A percentile compares a stretch with the other conserved stretches of the same genome.
Conservation (phyloP, 441 rosid genomes). For the Gossypium laxum region DNA sequence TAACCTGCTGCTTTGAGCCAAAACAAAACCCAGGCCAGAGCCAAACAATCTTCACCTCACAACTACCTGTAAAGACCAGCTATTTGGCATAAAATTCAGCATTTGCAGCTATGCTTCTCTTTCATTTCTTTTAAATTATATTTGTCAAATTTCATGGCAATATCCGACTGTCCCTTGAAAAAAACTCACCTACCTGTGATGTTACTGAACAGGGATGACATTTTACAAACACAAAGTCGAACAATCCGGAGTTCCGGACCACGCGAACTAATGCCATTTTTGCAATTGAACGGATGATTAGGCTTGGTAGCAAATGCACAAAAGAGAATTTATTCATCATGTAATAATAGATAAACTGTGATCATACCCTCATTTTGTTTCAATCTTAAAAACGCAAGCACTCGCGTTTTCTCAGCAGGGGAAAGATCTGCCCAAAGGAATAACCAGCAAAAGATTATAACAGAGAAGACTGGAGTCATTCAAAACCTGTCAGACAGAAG, state of each 20-base stretch:
- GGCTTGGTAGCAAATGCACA: not conserved
- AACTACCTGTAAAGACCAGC: not conserved
- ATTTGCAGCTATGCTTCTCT: not conserved
- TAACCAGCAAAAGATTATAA: not conserved
- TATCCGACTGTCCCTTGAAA: not conserved
- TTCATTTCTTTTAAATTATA: not conserved
- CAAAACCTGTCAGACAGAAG: not conserved
- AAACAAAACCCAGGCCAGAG: not conserved
- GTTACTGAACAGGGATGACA: not conserved
- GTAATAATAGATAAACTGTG: not conserved
- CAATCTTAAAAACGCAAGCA: not conserved
- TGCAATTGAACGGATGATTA: not conserved
- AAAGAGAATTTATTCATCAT: not conserved
- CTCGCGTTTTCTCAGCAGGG: not conserved
- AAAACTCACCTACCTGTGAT: not conserved
- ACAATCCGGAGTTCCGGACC: not conserved
- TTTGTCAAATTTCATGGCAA: not conserved
- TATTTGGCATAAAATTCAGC: not conserved
- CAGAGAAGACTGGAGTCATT: not conserved
- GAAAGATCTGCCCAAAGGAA: not conserved
- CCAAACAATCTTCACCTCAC: not conserved
- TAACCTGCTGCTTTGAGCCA: not conserved
- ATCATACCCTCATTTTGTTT: not conserved
- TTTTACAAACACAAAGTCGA: not conserved
- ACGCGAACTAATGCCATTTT: not conserved